phyloP scores from a whole-genome alignment of 106 monocot genomes.

The Cymbidium sinense region DNA sequence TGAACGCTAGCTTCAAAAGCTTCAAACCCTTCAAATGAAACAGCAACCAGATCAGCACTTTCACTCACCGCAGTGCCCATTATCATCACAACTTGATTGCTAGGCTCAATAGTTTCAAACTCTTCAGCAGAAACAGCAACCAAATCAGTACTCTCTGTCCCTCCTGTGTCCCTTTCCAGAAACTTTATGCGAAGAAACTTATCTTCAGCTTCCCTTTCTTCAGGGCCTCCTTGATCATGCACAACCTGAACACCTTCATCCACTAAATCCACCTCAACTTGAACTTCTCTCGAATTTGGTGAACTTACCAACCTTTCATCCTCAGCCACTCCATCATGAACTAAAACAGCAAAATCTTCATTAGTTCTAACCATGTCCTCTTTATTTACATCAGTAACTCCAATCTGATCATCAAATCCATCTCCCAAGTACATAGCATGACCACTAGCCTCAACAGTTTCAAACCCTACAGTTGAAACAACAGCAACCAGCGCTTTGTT shows the following conservation, averaged over 20 bases:
- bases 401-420: background rate
- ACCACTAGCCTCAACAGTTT: background rate
- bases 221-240: background rate
- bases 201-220: background rate
- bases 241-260: background rate
- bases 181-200: background rate
- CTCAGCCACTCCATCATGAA: background rate
- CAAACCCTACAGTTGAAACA: constrained; percentile 2
- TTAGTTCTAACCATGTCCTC: background rate
- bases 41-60: background rate
- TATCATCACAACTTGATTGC: background rate
- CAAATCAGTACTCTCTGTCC: background rate
- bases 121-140: background rate
- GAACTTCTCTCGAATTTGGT: background rate
- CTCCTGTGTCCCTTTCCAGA: background rate
- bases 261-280: background rate
- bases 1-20: background rate
- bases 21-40: background rate
- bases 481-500: background rate
- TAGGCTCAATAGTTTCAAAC: background rate
- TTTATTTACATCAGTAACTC: background rate
- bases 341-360: background rate
- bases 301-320: background rate
- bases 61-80: background rate
- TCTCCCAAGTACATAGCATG: background rate